These are phyloP conservation scores for Botrytis sinoallii DNA, from an alignment of 2,329 filamentous ascomycete genomes.

Conservation along the genomic window DNA sequence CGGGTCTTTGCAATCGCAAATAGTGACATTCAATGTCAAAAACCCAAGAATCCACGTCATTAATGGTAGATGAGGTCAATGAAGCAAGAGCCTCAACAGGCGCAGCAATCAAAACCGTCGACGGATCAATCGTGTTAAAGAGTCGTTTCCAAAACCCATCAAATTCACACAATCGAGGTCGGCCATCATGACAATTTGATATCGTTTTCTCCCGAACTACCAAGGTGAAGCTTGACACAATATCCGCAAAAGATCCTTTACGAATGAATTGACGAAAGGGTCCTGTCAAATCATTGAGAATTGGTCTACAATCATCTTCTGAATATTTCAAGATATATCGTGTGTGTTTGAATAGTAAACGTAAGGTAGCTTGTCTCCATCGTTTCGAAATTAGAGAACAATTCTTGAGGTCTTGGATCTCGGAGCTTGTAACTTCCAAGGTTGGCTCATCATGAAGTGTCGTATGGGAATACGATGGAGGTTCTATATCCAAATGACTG, in stretches of 20 bases:
- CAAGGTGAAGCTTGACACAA: constrained; percentile 49
- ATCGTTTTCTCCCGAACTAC: constrained; percentile 37
- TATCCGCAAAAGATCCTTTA: constrained; percentile 35
- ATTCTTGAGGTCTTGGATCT: constrained; percentile 50
- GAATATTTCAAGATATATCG: constrained; percentile 39
- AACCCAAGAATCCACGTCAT: constrained; percentile 57
- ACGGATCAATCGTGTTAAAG: constrained; percentile 52
- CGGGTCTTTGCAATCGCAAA: constrained; percentile 44
- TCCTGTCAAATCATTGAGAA: constrained; percentile 25
- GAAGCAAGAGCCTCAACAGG: constrained; percentile 61
- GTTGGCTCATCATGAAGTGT: constrained; percentile 50
- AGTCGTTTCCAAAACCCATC: constrained; percentile 52
- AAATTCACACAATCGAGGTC: constrained; percentile 20
- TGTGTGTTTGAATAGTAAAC: constrained; percentile 56
- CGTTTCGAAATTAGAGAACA: constrained; percentile 51
- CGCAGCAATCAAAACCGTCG: constrained; percentile 55
- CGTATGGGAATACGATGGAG: constrained; percentile 46
- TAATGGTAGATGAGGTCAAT: constrained; percentile 55
- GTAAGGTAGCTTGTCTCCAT: constrained; percentile 52
- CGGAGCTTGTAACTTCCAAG: constrained; percentile 42
- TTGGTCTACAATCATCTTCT: constrained; percentile 17
- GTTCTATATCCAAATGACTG: constrained; percentile 48
- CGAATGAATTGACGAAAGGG: constrained; percentile 41
- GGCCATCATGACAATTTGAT: constrained; percentile 21
- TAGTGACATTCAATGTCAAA: constrained; percentile 64